These are phyloP conservation scores for Nemania sp. DNA, from an alignment of 2,329 filamentous ascomycete genomes.

Conservation along the genomic window DNA sequence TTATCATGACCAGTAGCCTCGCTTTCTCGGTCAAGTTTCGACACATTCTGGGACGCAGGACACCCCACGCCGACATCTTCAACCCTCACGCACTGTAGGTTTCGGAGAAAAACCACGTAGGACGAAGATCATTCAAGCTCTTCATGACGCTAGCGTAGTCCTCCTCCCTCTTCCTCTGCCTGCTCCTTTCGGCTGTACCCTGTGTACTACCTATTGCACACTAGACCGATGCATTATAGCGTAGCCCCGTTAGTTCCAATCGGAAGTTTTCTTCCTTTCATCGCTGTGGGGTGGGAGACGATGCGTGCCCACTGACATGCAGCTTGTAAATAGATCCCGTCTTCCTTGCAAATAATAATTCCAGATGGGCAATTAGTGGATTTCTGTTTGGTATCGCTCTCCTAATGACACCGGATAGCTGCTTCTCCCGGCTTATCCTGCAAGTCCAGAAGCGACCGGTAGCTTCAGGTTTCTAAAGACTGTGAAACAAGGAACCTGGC, in stretches of 20 bases:
- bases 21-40: neutral
- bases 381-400: constrained; percentile 4
- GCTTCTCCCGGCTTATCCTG: constrained; percentile 4
- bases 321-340: constrained; percentile 2
- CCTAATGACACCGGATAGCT: neutral
- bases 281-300: constrained; percentile 9
- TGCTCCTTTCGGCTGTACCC: neutral
- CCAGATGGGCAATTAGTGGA: neutral
- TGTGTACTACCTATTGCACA: neutral
- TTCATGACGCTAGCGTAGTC: neutral
- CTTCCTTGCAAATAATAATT: neutral
- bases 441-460: neutral
- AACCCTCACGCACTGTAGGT: neutral
- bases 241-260: constrained; percentile 4
- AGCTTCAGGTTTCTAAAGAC: neutral
- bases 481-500: neutral
- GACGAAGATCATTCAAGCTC: neutral
- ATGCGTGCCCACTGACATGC: constrained; percentile 8
- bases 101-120: neutral
- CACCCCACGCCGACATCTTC: neutral
- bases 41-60: neutral
- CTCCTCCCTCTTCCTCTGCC: neutral
- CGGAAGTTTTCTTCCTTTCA: neutral
- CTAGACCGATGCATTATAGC: constrained; percentile 3
- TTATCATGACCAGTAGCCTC: constrained; percentile 10